These are phyloP conservation scores for Tolypocladium cylindrosporum DNA, from an alignment of 2,329 filamentous ascomycete species.

Conservation along the genomic window DNA sequence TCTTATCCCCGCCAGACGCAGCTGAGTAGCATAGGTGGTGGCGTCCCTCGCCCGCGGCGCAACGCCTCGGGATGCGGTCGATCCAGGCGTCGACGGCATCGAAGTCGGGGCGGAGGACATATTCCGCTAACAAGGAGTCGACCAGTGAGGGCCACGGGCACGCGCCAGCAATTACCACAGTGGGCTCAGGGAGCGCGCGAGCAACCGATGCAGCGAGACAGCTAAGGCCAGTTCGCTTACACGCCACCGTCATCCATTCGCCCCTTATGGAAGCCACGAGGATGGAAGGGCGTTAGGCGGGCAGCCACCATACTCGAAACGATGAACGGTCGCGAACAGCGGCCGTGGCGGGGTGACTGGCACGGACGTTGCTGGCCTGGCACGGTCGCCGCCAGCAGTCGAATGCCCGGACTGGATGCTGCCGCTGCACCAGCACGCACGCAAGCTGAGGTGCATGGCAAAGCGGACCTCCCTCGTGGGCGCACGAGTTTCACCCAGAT, in stretches of 20 bases:
- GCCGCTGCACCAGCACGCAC: background rate
- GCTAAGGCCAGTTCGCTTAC: background rate
- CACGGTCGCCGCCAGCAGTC: background rate
- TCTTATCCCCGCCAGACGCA: background rate
- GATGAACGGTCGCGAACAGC: background rate
- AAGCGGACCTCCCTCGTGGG: slow-evolving; percentile 8
- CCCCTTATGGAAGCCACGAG: background rate
- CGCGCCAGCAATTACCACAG: background rate
- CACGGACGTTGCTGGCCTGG: background rate
- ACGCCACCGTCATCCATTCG: background rate
- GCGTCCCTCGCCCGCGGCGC: background rate
- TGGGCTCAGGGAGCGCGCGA: background rate
- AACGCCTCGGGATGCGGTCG: background rate
- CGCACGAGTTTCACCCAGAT: slow-evolving; percentile 15
- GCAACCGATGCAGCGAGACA: background rate
- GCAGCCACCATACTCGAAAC: background rate
- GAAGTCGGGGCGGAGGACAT: background rate
- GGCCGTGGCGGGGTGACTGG: background rate
- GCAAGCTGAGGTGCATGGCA: slow-evolving; percentile 1
- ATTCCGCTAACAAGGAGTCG: background rate
- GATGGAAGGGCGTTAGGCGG: background rate
- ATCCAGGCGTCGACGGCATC: background rate
- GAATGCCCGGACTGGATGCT: background rate
- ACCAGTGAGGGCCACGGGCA: background rate
- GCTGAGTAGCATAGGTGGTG: background rate